Evolutionary conservation across 2,329 filamentous ascomycete genomes (phyloP), one percentile per base, ranked within the genome.

Genomic region (Nemania diffusa): DNA sequence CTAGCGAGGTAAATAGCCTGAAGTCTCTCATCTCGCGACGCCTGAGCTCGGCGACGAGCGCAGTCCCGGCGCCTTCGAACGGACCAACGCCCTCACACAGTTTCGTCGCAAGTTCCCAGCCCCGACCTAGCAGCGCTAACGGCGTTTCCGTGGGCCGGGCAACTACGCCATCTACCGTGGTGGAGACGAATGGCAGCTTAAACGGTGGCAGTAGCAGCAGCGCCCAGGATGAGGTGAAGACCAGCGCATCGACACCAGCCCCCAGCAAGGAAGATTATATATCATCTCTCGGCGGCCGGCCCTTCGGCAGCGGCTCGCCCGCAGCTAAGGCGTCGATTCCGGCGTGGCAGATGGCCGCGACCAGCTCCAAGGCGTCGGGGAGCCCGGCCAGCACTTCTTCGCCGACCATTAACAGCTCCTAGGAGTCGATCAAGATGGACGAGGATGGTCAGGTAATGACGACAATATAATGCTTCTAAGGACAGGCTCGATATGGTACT

Each of bases 1-100:
- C 92, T 72, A 87, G 85, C 6, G 96, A 99, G 80, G 85, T 99
- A 74, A 93, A 92, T 83, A 97, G 94, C 78, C 83, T 99, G 74
- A 98, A 97, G 86, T 92, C 92, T 2, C 84, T 99, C 60, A 88
- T 99, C 74, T 83, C 85, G 50, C 88, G 90, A 78, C 82, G 89
- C 67, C 86, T 90, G 85, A 83, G 80, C 61, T 67, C 77, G 46
- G 42, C 69, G 15, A 59, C 72, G 15, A 50, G 69, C 13, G 15
- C 68, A 1, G 42, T 69, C 11, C 8, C 57, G n/a, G 46, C 68
- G 37, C 62, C 71, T 27, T 27, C 57, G 32, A 15, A 34, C 55
- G 46, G 44, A 2, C 34, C 64, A 5, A 26, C 55, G 11, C 26
- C 67, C 15, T 56, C 67, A 46, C 67, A 60, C 32, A 65, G 51